Evolutionary conservation across 2,329 filamentous ascomycete species (phyloP), one percentile per base, ranked within the genome.

Genomic region (Hawksworthiomyces lignivorus): DNA sequence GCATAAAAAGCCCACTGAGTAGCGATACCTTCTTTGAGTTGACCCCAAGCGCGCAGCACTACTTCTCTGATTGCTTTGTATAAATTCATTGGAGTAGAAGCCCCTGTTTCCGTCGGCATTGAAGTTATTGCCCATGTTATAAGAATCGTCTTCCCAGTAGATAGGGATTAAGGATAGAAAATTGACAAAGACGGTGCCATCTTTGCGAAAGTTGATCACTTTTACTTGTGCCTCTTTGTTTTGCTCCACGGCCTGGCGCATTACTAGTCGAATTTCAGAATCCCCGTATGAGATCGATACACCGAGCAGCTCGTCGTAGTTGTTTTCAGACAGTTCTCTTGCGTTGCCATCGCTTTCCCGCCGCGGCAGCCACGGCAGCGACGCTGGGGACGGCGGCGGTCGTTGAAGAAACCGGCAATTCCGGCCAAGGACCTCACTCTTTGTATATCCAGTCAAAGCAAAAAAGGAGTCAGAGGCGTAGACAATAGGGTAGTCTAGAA

Each of bases 371-470:
- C n/a, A n/a, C n/a, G n/a, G n/a, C n/a, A n/a, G n/a, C n/a, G n/a
- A n/a, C n/a, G n/a, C n/a, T n/a, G n/a, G n/a, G n/a, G 27, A 4
- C 8, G 27, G n/a, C 7, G 33, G 47, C 5, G 86, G 85, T 0
- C 76, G 76, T 56, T 94, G 88, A 12, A 95, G 70, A 55, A 94
- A 94, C 10, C 87, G 83, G 56, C 87, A 94, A 59, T 94, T 94
- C 34, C 75, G 70, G 11, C 87, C 87, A 5, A 89, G 59, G 20
- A 87, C 82, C 61, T 94, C 88, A 45, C 74, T 66, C 47, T 74
- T 71, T 1, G 75, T 74, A 60, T 94, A 95, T 21, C 87, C 87
- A 0, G 87, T 94, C 48, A 94, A 64, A 7, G 80, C 68, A 52
- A 80, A 75, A 57, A 94, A 95, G 22, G 85, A 75, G 6, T 89